These are phyloP conservation scores for Russula brevipes DNA, from an alignment of 768 basidiomycete species.

Conservation along the genomic window DNA sequence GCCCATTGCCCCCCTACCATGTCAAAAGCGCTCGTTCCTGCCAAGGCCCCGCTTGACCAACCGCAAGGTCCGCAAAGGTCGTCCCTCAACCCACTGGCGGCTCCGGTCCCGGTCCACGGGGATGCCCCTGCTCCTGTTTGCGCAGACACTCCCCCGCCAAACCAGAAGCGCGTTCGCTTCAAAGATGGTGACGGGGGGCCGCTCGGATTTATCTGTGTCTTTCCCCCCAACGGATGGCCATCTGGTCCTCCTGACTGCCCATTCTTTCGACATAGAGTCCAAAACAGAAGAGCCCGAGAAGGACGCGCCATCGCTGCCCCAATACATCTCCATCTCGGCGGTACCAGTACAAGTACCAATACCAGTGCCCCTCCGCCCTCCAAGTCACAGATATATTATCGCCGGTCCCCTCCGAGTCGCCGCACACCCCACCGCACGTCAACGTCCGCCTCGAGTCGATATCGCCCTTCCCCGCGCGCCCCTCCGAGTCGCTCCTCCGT, in stretches of 20 bases:
- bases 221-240: conserved; percentile 7
- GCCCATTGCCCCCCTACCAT: background rate
- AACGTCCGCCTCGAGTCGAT: conserved; percentile 12
- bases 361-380: background rate
- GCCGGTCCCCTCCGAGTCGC: conserved; percentile 6
- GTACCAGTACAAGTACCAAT: too few relatives aligned
- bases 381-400: background rate
- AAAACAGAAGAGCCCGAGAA: conserved; percentile 7
- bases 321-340: background rate
- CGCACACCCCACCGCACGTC: background rate
- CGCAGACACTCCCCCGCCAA: background rate
- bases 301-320: background rate
- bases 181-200: background rate
- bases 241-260: background rate
- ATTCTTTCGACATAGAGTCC: background rate
- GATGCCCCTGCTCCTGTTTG: background rate
- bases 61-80: conserved; percentile 6
- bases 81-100: background rate
- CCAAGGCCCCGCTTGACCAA: background rate
- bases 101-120: background rate
- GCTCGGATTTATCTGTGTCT: conserved; percentile 3
- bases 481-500: conserved; percentile 29
- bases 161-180: conserved; percentile 6
- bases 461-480: background rate
- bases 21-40: background rate